These are phyloP conservation scores for Thalassiosira livingstoniorum DNA, from an alignment of 352 stramenopile genomes.

Conservation along the genomic window DNA sequence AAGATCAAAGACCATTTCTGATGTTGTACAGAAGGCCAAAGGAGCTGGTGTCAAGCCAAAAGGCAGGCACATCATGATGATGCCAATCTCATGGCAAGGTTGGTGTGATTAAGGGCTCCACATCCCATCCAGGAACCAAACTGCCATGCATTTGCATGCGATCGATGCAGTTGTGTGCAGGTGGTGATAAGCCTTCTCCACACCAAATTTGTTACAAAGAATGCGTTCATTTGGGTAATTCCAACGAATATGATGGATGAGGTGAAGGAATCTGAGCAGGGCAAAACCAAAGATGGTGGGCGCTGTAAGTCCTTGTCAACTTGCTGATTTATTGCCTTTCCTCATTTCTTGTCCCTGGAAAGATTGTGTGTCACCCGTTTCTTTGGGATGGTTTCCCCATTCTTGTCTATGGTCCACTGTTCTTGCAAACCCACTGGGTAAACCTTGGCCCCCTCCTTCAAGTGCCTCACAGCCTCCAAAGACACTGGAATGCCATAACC, in stretches of 20 bases:
- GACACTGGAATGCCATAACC: constrained; percentile 7
- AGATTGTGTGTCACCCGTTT: constrained; percentile 23
- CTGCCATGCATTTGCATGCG: constrained; percentile 8
- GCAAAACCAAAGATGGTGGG: neutral
- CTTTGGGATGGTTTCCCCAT: constrained; percentile 25
- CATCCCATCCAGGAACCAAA: neutral
- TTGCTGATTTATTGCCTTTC: constrained; percentile 15
- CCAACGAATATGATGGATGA: neutral
- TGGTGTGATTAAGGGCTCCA: neutral
- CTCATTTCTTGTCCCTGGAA: neutral
- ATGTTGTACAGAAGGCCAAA: neutral
- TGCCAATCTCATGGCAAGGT: neutral
- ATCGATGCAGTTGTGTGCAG: constrained; percentile 9
- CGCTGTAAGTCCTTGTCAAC: neutral
- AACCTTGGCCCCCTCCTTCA: neutral
- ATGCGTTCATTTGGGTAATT: constrained; percentile 16
- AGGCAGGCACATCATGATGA: neutral
- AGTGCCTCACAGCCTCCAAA: neutral
- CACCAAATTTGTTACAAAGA: constrained; percentile 9
- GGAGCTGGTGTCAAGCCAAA: neutral
- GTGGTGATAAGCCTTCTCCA: constrained; percentile 19
- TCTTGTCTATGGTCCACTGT: constrained; percentile 19
- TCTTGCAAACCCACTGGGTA: neutral
- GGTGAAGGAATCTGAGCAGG: neutral
- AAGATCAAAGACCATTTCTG: neutral